A percentile compares a stretch with the other conserved stretches of the same genome.
These are phyloP conservation scores for Fusarium torulosum DNA, from an alignment of 2,329 filamentous ascomycete species.

Conservation along the genomic window DNA sequence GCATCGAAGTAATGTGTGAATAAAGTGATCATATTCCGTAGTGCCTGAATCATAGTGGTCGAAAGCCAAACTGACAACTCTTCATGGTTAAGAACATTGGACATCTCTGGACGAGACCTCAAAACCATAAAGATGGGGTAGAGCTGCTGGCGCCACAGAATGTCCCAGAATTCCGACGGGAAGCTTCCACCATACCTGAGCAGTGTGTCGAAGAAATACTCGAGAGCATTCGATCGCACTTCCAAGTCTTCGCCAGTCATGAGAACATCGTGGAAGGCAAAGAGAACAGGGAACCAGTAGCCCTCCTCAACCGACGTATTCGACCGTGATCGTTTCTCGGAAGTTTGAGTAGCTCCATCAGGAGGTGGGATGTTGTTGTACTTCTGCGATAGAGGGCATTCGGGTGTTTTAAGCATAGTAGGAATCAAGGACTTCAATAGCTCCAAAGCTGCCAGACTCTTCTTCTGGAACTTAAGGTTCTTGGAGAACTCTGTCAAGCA, in stretches of 20 bases:
- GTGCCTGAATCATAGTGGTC: slow-evolving; percentile 98
- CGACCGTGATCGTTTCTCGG: slow-evolving; percentile 69
- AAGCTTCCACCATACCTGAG: slow-evolving; percentile 92
- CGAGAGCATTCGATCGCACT: slow-evolving; percentile 89
- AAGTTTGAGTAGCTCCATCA: slow-evolving; percentile 59
- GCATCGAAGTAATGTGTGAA: slow-evolving; percentile 99
- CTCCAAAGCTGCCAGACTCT: slow-evolving; percentile 95
- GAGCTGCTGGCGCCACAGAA: slow-evolving; percentile 94
- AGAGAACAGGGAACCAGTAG: slow-evolving; percentile 98
- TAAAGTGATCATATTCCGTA: slow-evolving; percentile 97
- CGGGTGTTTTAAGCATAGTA: slow-evolving; percentile 94
- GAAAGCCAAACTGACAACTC: slow-evolving; percentile 98
- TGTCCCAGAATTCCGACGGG: slow-evolving; percentile 96
- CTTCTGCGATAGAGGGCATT: slow-evolving; percentile 87
- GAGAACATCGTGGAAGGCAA: slow-evolving; percentile 97
- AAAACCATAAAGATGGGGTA: slow-evolving; percentile 99
- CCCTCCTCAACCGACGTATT: slow-evolving; percentile 95
- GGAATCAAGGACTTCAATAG: slow-evolving; percentile 92
- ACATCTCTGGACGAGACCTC: slow-evolving; percentile 95
- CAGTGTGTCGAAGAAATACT: slow-evolving; percentile 96
- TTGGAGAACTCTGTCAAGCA: slow-evolving; percentile 99
- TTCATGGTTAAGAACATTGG: slow-evolving; percentile 93
- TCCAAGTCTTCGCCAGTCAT: slow-evolving; percentile 99
- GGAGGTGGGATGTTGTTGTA: slow-evolving; percentile 57
- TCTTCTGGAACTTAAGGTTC: slow-evolving; percentile 98